Percentiles rank a stretch among this genome's conserved stretches.
phyloP scores from a whole-genome alignment of 495 filamentous ascomycete species.

The Evernia prunastri region DNA sequence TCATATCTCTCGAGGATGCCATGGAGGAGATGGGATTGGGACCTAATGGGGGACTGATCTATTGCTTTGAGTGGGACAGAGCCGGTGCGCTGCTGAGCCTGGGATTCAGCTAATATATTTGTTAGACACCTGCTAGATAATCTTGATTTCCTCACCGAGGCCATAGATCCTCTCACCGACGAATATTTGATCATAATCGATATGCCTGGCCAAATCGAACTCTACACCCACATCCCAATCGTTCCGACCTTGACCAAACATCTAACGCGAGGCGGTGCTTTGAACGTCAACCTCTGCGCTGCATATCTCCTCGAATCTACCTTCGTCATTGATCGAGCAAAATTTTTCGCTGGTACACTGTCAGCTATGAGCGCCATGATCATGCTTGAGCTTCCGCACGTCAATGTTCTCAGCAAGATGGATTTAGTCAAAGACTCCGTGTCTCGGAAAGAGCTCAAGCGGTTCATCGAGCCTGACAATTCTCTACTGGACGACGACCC shows the following conservation, averaged over 20 bases:
- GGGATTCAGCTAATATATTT: background rate
- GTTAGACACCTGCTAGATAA: conserved; percentile 77
- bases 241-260: conserved; percentile 78
- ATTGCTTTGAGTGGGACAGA: conserved; percentile 74
- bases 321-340: conserved; percentile 89
- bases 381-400: conserved; percentile 91
- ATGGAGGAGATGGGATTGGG: conserved; percentile 96
- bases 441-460: conserved; percentile 72
- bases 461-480: conserved; percentile 78
- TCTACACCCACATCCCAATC: conserved; percentile 94
- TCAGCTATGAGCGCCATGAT: conserved; percentile 98
- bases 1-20: conserved; percentile 93
- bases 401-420: conserved; percentile 96
- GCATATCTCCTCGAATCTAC: conserved; percentile 92
- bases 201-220: conserved; percentile 97
- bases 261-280: conserved; percentile 66
- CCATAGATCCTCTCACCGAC: conserved; percentile 79
- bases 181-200: conserved; percentile 96
- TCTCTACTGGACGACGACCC: conserved; percentile 68
- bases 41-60: conserved; percentile 92
- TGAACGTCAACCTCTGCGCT: conserved; percentile 90
- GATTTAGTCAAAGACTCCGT: conserved; percentile 84
- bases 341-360: conserved; percentile 92
- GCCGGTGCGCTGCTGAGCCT: background rate
- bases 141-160: conserved; percentile 85